Conservation (phyloP, 306 rosid species). For the Quillaja saponaria region DNA sequence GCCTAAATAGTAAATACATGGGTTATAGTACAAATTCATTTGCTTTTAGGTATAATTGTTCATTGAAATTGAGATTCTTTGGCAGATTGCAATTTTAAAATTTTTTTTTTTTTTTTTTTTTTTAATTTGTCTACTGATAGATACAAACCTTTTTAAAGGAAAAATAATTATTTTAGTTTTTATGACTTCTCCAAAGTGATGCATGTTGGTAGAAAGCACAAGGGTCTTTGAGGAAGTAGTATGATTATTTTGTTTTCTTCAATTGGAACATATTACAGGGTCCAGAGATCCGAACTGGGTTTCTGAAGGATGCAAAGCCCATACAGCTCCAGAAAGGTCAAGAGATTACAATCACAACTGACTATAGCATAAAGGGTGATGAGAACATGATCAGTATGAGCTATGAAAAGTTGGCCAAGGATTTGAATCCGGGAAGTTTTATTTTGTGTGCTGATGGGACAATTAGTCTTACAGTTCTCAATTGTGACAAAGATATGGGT, state of each 20-base stretch:
- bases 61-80: no score
- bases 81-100: no score
- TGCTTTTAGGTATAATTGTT: no score
- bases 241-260: background rate
- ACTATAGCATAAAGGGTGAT: constrained; percentile 30
- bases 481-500: constrained; percentile 23
- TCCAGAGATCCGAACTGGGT: constrained; percentile 31
- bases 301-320: constrained; percentile 16
- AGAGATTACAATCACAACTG: constrained; percentile 12
- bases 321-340: constrained; percentile 24
- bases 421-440: constrained; percentile 21
- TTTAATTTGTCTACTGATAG: no score
- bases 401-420: constrained; percentile 17
- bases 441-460: constrained; percentile 31
- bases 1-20: no score
- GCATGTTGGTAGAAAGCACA: background rate
- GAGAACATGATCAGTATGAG: constrained; percentile 30
- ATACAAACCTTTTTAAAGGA: background rate
- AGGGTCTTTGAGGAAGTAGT: background rate
- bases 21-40: no score
- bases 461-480: constrained; percentile 19
- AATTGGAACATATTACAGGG: constrained; percentile 16
- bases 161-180: no score
- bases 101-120: no score
- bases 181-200: background rate